phyloP scores from a whole-genome alignment of 208 protist species.

The Blastocrithidia nonstop region DNA sequence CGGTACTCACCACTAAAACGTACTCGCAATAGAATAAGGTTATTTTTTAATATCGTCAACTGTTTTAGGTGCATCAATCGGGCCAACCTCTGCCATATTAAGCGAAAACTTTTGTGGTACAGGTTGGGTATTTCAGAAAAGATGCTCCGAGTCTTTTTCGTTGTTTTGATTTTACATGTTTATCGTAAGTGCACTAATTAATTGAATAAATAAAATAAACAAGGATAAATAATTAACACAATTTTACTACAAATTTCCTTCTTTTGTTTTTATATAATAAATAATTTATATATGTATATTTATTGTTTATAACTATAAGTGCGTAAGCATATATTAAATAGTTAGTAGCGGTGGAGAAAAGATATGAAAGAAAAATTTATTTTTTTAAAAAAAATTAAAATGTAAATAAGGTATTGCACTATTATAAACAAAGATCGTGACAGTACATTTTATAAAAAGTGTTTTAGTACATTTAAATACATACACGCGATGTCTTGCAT shows the following conservation, averaged over 20 bases:
- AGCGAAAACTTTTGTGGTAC: constrained; percentile 38
- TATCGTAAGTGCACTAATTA: neutral
- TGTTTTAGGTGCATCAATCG: constrained; percentile 48
- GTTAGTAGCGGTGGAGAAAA: too few relatives aligned
- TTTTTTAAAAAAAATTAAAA: too few relatives aligned
- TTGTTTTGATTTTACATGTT: neutral
- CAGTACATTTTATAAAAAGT: too few relatives aligned
- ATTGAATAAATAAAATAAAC: constrained; percentile 2
- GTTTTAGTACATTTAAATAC: too few relatives aligned
- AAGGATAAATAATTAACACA: constrained; percentile 1
- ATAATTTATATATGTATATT: neutral
- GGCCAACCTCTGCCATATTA: constrained; percentile 12
- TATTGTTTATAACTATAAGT: too few relatives aligned
- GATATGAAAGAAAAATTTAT: too few relatives aligned
- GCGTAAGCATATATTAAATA: too few relatives aligned
- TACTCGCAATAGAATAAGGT: constrained; percentile 81
- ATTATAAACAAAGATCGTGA: too few relatives aligned
- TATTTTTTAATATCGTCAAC: constrained; percentile 78
- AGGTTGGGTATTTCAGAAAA: constrained; percentile 80
- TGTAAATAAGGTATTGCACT: too few relatives aligned
- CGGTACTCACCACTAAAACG: constrained; percentile 91
- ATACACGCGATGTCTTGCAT: too few relatives aligned
- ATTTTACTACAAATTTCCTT: neutral
- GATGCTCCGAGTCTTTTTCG: constrained; percentile 8
- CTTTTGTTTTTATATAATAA: neutral